Base-by-base conservation (phyloP, 1,284 basidiomycete genomes). In the Ceratobasidium sp. region DNA sequence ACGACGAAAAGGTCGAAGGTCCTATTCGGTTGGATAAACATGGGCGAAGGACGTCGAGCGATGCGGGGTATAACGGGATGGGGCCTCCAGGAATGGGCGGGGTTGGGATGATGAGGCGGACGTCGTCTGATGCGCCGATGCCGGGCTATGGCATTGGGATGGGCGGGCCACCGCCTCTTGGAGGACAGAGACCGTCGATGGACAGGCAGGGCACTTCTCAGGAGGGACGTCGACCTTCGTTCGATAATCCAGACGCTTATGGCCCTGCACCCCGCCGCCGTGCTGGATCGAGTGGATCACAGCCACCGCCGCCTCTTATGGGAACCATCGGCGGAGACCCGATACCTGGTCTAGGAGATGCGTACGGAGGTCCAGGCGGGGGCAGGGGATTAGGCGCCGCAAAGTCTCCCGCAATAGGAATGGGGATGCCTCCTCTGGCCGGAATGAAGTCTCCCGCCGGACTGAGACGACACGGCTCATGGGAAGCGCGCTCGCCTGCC, bases 231-330 rank as follows among this genome's bases (percentile, higher is more conserved):
- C 45, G 63, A 4, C 63, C 63, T 24, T 65, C 63, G 45, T 31
- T 65, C 17, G 63, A 65, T 24, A 51, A 44, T 31, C 54, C 67
- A 36, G 67, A 71, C 36, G 65, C 65, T 29, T 67, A 67, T 41
- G 50, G 65, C 1, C 65, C 65, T 56, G 65, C 65, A 17, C 65
- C 65, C 19, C 27, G 65, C 5, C 65, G 29, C 27, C 65, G 65
- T 11, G 27, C 65, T 7, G 51, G 51, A 5, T 29, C 62, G 62
- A 45, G 36, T 31, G 11, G 33, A 19, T 8, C 31, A 3, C 65
- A 50, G 33, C 65, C 65, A 8, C 65, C 65, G 36, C 65, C 51
- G 33, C 65, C 65, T 7, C 31, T 67, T 6, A 53, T 41, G 6
- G 65, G 65, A 15, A 56, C 65, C n/a, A 47, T 67, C 24, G 65